A percentile compares a stretch with the other conserved stretches of the same genome.
Conservation (phyloP, 1,284 basidiomycete species). For the Ustilago trichophora region DNA sequence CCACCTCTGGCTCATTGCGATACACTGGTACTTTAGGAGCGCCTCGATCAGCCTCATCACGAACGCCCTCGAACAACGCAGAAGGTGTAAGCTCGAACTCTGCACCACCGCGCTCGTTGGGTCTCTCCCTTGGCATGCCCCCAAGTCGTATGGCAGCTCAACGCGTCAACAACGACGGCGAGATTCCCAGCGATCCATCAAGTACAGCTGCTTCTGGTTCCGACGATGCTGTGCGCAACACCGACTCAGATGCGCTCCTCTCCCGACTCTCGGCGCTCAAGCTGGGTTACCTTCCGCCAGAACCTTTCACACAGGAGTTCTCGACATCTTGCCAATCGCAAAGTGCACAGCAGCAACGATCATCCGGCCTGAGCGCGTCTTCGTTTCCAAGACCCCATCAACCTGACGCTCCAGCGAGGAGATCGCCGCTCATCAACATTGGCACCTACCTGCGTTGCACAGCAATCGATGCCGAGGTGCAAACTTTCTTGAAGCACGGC, state of each 20-base stretch:
- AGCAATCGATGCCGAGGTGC: conserved; percentile 81
- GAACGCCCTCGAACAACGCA: background rate
- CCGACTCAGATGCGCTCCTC: conserved; percentile 78
- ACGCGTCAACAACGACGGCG: background rate
- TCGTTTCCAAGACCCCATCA: background rate
- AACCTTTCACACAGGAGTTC: conserved; percentile 45
- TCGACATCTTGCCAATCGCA: background rate
- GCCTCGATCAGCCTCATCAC: background rate
- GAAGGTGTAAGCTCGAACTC: background rate
- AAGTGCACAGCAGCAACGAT: background rate
- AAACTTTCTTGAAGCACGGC: conserved; percentile 73
- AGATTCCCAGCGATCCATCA: background rate
- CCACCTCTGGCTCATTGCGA: background rate
- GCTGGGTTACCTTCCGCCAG: conserved; percentile 27
- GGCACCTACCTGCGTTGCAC: conserved; percentile 88
- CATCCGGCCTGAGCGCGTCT: background rate
- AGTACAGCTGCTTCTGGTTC: conserved; percentile 15
- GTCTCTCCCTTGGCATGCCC: conserved; percentile 33
- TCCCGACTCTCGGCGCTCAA: conserved; percentile 74
- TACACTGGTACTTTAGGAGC: background rate
- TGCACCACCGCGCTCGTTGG: background rate
- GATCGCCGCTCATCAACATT: conserved; percentile 87
- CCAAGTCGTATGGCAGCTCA: conserved; percentile 3
- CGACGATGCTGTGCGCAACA: conserved; percentile 76
- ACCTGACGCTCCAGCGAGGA: conserved; percentile 69